A percentile compares a stretch with the other conserved stretches of the same genome.
phyloP scores from a whole-genome alignment of 176 grass and related monocot species.

The Secale cereale region DNA sequence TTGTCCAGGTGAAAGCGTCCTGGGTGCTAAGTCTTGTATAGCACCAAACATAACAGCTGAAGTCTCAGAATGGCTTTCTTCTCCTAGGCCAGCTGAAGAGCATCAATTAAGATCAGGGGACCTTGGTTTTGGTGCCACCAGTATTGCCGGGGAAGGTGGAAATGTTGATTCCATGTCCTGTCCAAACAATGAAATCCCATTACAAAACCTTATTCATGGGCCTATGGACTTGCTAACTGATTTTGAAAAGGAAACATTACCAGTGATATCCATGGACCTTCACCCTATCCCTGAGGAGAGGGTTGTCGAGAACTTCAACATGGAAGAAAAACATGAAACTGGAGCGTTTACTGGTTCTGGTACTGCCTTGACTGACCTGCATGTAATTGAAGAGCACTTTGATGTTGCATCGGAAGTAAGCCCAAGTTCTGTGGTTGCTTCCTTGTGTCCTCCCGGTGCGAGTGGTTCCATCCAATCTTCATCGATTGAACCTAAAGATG shows the following conservation, averaged over 20 bases:
- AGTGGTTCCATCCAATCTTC: conserved; percentile 25
- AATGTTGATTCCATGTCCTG: conserved; percentile 26
- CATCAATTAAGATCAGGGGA: conserved; percentile 33
- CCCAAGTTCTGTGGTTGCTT: conserved; percentile 8
- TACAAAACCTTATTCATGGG: conserved; percentile 33
- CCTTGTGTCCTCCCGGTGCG: conserved; percentile 16
- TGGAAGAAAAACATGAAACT: conserved; percentile 34
- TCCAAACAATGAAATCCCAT: conserved; percentile 27
- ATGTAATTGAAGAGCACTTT: conserved; percentile 50
- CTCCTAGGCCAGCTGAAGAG: conserved; percentile 30
- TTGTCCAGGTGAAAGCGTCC: conserved; percentile 48
- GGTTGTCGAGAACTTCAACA: conserved; percentile 42
- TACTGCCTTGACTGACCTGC: conserved; percentile 34
- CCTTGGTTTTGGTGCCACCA: conserved; percentile 31
- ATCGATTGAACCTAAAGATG: conserved; percentile 25
- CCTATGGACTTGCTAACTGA: conserved; percentile 34
- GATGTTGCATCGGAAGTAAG: conserved; percentile 32
- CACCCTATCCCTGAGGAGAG: conserved; percentile 72
- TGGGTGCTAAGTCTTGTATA: conserved; percentile 39
- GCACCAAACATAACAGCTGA: conserved; percentile 16
- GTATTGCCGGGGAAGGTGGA: conserved; percentile 25
- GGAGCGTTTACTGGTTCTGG: conserved; percentile 21
- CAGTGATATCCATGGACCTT: conserved; percentile 50
- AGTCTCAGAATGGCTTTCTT: conserved; percentile 41
- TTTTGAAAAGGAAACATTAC: conserved; percentile 29